Evolutionary conservation across 805 yeast species (phyloP).

Genomic region (Pichia eremophila): DNA sequence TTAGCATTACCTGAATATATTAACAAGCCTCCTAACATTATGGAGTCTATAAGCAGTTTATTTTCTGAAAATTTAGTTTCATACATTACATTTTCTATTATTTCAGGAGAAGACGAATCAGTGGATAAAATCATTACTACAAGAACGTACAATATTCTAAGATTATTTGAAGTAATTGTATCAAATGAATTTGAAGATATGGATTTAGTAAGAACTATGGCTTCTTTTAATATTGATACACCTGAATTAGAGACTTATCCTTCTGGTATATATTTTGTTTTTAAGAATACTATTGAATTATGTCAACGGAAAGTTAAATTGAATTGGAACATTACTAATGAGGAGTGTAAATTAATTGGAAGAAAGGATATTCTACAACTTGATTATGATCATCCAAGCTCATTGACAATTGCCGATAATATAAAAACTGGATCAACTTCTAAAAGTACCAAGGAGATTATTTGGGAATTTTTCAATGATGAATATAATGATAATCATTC

Average conservation of each 20-base stretch:
- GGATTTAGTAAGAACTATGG: constrained; percentile 54
- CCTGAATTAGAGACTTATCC: constrained; percentile 62
- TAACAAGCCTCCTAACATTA: constrained; percentile 50
- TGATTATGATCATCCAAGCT: not conserved
- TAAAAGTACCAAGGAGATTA: constrained; percentile 31
- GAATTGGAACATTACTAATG: constrained; percentile 31
- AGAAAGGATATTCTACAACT: constrained; percentile 45
- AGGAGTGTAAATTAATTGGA: constrained; percentile 49
- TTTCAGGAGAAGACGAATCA: constrained; percentile 51
- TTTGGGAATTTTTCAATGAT: constrained; percentile 21
- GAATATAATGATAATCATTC: not conserved
- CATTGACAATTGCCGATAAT: not conserved
- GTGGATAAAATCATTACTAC: constrained; percentile 58
- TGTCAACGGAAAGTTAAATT: constrained; percentile 46
- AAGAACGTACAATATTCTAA: constrained; percentile 47
- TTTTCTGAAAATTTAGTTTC: constrained; percentile 38
- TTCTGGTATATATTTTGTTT: constrained; percentile 56
- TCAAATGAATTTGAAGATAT: constrained; percentile 41
- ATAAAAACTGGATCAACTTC: not conserved
- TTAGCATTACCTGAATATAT: constrained; percentile 38
- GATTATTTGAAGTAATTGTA: constrained; percentile 53
- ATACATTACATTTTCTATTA: constrained; percentile 56
- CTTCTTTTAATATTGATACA: constrained; percentile 42
- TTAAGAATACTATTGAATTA: constrained; percentile 48
- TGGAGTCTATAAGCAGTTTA: constrained; percentile 46